A percentile compares a stretch with the other conserved stretches of the same genome.
These are phyloP conservation scores for Chaetomiaceae sp. DNA, from an alignment of 2,329 filamentous ascomycete genomes.

Conservation along the genomic window DNA sequence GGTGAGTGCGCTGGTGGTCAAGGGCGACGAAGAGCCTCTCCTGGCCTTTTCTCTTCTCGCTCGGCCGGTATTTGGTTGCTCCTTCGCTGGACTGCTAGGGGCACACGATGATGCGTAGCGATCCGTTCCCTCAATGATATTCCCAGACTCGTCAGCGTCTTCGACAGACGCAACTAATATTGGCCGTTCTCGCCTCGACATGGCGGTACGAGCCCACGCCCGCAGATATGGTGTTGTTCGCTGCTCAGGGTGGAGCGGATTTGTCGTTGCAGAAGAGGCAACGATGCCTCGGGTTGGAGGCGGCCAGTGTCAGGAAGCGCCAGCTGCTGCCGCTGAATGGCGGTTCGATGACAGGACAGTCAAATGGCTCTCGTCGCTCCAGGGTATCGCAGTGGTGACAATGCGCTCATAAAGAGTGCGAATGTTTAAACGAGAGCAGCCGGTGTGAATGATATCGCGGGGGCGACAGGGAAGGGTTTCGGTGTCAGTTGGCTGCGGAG, in stretches of 20 bases:
- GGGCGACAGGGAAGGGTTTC: neutral
- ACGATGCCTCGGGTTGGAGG: constrained; percentile 23
- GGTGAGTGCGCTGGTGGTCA: constrained; percentile 31
- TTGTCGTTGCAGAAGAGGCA: constrained; percentile 22
- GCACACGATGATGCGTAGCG: constrained; percentile 47
- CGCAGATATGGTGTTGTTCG: constrained; percentile 11
- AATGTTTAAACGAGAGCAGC: constrained; percentile 2
- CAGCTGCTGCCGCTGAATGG: constrained; percentile 11
- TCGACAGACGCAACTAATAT: constrained; percentile 43
- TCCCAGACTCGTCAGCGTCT: constrained; percentile 48
- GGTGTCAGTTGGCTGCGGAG: neutral
- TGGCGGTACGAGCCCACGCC: constrained; percentile 32
- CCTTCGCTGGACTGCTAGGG: constrained; percentile 39
- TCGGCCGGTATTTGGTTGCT: constrained; percentile 50
- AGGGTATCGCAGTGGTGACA: constrained; percentile 2
- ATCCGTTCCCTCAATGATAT: constrained; percentile 36
- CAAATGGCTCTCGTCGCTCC: constrained; percentile 5
- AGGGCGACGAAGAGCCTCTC: constrained; percentile 36
- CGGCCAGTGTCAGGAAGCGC: constrained; percentile 18
- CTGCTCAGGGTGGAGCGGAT: constrained; percentile 6
- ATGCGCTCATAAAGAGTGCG: constrained; percentile 5
- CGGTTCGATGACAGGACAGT: constrained; percentile 10
- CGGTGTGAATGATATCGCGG: neutral
- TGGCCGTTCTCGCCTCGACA: constrained; percentile 39
- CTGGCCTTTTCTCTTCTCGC: constrained; percentile 41